Conservation (phyloP, 2,329 filamentous ascomycete genomes). For the Pseudocercospora fijiensis region DNA sequence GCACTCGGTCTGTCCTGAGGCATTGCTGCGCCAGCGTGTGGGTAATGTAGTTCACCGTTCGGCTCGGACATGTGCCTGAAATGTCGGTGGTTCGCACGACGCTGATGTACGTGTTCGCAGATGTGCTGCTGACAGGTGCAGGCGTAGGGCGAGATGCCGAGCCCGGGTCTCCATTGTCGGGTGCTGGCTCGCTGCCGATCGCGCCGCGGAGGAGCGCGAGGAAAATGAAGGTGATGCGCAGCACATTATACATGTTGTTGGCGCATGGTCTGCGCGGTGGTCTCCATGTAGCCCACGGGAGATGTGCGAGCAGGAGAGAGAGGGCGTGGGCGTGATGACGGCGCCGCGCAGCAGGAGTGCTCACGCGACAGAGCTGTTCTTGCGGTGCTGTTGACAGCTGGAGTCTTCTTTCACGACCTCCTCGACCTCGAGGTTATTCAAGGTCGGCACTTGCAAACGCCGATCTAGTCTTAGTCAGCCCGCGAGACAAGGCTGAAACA, state of each 20-base stretch:
- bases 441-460: background rate
- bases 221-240: conserved; percentile 28
- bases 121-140: conserved; percentile 10
- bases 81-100: conserved; percentile 12
- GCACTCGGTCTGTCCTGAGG: conserved; percentile 61
- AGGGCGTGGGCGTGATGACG: background rate
- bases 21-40: conserved; percentile 76
- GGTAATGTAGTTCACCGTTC: conserved; percentile 79
- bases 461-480: background rate
- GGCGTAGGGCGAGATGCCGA: conserved; percentile 15
- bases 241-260: conserved; percentile 28
- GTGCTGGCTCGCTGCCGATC: conserved; percentile 19
- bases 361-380: conserved; percentile 5
- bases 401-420: background rate
- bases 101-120: conserved; percentile 2
- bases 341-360: background rate
- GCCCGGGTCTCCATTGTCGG: conserved; percentile 16
- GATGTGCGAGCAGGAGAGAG: background rate
- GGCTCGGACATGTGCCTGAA: conserved; percentile 48
- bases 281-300: conserved; percentile 8
- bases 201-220: conserved; percentile 20
- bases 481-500: background rate
- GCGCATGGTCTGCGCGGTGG: conserved; percentile 21
- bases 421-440: background rate
- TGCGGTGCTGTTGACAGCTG: conserved; percentile 14